Percentiles rank a stretch among this genome's conserved stretches.
These are phyloP conservation scores for Naganishia kalamii DNA, from an alignment of 768 basidiomycete species.

Conservation along the genomic window DNA sequence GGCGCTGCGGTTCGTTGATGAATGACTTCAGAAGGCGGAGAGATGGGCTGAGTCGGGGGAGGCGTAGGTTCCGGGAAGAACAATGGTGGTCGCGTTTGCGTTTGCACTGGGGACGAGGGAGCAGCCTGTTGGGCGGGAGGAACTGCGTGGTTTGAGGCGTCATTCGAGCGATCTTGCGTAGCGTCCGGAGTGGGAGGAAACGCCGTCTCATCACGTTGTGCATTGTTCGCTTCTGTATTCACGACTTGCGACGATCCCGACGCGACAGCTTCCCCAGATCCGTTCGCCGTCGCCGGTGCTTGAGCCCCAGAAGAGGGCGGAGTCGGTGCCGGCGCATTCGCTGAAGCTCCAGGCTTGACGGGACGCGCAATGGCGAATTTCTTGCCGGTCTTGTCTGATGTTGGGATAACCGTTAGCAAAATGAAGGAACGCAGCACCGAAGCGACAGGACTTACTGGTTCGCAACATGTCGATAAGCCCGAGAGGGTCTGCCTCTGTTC, in stretches of 20 bases:
- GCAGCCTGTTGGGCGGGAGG: background rate
- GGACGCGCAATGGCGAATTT: constrained; percentile 8
- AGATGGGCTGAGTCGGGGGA: background rate
- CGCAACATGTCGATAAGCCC: background rate
- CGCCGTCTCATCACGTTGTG: background rate
- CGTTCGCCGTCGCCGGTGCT: background rate
- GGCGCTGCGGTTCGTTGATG: background rate
- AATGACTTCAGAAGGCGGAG: background rate
- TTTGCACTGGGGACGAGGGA: background rate
- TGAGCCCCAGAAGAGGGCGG: background rate
- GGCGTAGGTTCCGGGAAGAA: constrained; percentile 4
- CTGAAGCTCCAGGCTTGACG: background rate
- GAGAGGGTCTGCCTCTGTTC: too few species aligned
- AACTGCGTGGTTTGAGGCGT: too few species aligned
- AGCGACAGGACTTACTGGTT: constrained; percentile 2
- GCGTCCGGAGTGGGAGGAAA: constrained; percentile 2
- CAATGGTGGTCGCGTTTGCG: background rate
- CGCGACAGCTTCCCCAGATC: background rate
- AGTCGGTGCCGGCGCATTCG: background rate
- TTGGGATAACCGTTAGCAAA: background rate
- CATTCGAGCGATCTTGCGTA: background rate
- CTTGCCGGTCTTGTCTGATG: constrained; percentile 12
- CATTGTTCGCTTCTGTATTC: background rate
- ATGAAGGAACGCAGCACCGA: background rate
- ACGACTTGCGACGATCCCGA: background rate